Percentiles rank a stretch among this genome's conserved stretches.
Conservation (phyloP, 2,329 filamentous ascomycete genomes). For the Didymella sp. region DNA sequence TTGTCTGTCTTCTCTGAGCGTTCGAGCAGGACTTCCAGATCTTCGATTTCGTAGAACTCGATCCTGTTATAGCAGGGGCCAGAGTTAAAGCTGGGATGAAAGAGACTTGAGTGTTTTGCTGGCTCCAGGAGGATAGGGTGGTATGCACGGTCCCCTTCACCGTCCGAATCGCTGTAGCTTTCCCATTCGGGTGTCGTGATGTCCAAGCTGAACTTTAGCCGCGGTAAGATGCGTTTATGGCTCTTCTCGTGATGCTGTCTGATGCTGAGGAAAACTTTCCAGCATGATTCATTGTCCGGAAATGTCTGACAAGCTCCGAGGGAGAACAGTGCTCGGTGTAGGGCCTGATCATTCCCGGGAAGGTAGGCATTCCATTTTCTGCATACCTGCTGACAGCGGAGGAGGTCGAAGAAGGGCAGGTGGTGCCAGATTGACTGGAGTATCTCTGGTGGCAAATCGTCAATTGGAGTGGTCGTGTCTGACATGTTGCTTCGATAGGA, state of each 20-base stretch:
- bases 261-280: no score
- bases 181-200: no score
- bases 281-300: no score
- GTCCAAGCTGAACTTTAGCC: not conserved
- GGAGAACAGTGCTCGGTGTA: not conserved
- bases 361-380: conserved; percentile 2
- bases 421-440: conserved; percentile 4
- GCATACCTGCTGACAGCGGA: conserved; percentile 11
- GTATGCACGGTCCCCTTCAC: not conserved
- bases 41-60: not conserved
- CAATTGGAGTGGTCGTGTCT: not conserved
- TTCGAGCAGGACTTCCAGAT: not conserved
- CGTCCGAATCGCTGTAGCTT: not conserved
- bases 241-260: not conserved
- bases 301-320: not conserved
- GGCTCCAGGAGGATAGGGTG: not conserved
- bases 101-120: not conserved
- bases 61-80: not conserved
- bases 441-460: not conserved
- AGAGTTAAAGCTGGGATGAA: not conserved
- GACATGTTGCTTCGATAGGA: no score
- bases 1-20: not conserved
- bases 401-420: conserved; percentile 1
- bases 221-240: not conserved
- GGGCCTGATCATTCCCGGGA: not conserved